phyloP scores from a whole-genome alignment of 768 basidiomycete species.

The Leccinum subgranulosum region DNA sequence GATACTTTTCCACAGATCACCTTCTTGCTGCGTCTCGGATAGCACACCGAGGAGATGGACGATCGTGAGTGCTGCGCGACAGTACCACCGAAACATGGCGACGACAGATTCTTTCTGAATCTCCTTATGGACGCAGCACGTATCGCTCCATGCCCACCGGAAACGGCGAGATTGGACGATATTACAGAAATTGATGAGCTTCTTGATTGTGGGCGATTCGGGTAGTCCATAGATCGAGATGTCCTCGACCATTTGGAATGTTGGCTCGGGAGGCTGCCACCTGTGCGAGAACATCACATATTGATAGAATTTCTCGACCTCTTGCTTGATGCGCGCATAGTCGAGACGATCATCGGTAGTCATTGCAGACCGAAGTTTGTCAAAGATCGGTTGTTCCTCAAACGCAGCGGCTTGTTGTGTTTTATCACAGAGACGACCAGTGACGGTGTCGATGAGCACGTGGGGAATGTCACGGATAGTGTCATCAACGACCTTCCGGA shows the following conservation, averaged over 20 bases:
- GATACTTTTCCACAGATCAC: background rate
- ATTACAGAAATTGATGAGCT: background rate
- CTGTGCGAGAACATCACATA: background rate
- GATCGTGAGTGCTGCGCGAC: background rate
- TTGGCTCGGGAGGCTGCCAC: background rate
- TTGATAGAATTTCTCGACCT: background rate
- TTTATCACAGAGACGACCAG: background rate
- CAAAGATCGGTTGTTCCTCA: background rate
- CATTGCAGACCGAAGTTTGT: background rate
- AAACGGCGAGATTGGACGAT: background rate
- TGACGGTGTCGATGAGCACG: too few species aligned
- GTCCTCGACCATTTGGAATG: background rate
- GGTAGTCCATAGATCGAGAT: background rate
- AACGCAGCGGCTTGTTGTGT: background rate
- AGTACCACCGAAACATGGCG: background rate
- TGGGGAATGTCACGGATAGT: too few species aligned
- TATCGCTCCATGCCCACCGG: background rate
- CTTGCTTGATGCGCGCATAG: background rate
- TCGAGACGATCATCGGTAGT: background rate
- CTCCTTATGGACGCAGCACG: background rate
- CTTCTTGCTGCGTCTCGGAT: background rate
- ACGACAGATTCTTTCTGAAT: background rate
- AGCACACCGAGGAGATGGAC: background rate
- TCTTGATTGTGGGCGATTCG: background rate
- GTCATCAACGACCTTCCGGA: too few species aligned